A percentile compares a stretch with the other conserved stretches of the same genome.
Evolutionary conservation across 805 yeast species (phyloP).

Genomic region (Yamadazyma takamatsuzukensis): DNA sequence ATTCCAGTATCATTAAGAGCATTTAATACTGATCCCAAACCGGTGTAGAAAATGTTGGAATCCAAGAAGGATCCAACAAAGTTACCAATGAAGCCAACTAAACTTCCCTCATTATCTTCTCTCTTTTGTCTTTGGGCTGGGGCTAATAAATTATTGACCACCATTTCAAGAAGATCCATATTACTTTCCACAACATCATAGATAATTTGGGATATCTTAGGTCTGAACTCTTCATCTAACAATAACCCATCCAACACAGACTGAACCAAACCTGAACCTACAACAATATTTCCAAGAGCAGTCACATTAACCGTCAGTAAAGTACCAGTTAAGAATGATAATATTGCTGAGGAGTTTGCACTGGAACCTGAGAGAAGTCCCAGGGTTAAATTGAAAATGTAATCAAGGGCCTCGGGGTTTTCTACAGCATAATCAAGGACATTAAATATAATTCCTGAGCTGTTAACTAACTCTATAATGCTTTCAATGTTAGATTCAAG

Average conservation of each 20-base stretch:
- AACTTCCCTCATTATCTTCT: slow-evolving; percentile 16
- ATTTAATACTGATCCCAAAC: slow-evolving; percentile 23
- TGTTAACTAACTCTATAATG: slow-evolving; percentile 23
- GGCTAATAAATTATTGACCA: slow-evolving; percentile 20
- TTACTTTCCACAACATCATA: slow-evolving; percentile 29
- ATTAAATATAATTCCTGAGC: slow-evolving; percentile 30
- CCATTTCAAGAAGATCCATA: slow-evolving; percentile 20
- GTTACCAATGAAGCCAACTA: slow-evolving; percentile 26
- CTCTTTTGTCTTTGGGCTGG: slow-evolving; percentile 15
- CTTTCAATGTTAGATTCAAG: slow-evolving; percentile 19
- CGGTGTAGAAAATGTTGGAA: slow-evolving; percentile 22
- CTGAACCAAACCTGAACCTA: slow-evolving; percentile 32
- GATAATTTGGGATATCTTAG: slow-evolving; percentile 27
- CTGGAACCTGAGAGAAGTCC: slow-evolving; percentile 5
- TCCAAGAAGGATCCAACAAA: slow-evolving; percentile 23
- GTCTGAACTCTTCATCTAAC: slow-evolving; percentile 30
- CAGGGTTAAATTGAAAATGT: slow-evolving; percentile 31
- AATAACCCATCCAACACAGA: slow-evolving; percentile 35
- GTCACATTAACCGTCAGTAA: slow-evolving; percentile 16
- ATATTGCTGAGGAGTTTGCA: slow-evolving; percentile 5
- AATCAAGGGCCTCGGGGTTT: slow-evolving; percentile 22
- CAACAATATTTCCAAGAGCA: slow-evolving; percentile 19
- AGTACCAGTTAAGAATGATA: slow-evolving; percentile 5
- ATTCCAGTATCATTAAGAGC: slow-evolving; percentile 42
- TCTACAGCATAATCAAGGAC: slow-evolving; percentile 34